phyloP scores from a whole-genome alignment of 2,329 filamentous ascomycete species.

The Microdochium nivale region DNA sequence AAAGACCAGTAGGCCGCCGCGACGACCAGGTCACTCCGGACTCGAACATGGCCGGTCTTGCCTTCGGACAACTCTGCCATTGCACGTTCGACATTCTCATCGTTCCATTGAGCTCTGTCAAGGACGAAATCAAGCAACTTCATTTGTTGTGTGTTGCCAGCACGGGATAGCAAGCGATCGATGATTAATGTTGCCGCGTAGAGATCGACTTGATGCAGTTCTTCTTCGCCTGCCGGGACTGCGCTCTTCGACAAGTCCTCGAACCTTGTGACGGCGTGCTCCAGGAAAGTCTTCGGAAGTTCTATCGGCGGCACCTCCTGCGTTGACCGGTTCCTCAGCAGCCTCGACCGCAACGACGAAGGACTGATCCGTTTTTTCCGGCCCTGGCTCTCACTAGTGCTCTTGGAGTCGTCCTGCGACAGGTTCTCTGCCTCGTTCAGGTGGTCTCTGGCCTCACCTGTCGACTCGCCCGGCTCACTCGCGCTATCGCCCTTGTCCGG shows the following conservation, averaged over 20 bases:
- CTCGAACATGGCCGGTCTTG: background rate
- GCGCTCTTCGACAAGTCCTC: constrained; percentile 17
- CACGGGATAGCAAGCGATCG: background rate
- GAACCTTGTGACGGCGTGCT: constrained; percentile 35
- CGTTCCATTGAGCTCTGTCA: background rate
- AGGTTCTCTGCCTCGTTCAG: constrained; percentile 3
- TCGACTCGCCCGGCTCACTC: background rate
- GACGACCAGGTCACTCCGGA: background rate
- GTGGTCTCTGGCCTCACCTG: constrained; percentile 6
- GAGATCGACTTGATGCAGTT: background rate
- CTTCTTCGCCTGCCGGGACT: constrained; percentile 2
- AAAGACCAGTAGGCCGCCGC: background rate
- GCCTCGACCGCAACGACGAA: constrained; percentile 11
- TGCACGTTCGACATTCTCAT: background rate
- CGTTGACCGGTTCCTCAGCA: constrained; percentile 18
- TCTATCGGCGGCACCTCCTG: constrained; percentile 40
- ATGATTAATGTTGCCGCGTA: background rate
- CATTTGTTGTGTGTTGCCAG: background rate
- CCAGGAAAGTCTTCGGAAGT: constrained; percentile 49
- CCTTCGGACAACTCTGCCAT: background rate
- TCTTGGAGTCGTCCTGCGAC: constrained; percentile 8
- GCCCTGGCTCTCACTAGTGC: constrained; percentile 12
- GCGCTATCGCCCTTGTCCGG: constrained; percentile 1
- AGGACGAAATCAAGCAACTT: background rate
- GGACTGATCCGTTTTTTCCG: constrained; percentile 12